Percentiles rank a stretch among this genome's conserved stretches.
Conservation (phyloP, 2,329 filamentous ascomycete species). For the Pseudocercospora musae region DNA sequence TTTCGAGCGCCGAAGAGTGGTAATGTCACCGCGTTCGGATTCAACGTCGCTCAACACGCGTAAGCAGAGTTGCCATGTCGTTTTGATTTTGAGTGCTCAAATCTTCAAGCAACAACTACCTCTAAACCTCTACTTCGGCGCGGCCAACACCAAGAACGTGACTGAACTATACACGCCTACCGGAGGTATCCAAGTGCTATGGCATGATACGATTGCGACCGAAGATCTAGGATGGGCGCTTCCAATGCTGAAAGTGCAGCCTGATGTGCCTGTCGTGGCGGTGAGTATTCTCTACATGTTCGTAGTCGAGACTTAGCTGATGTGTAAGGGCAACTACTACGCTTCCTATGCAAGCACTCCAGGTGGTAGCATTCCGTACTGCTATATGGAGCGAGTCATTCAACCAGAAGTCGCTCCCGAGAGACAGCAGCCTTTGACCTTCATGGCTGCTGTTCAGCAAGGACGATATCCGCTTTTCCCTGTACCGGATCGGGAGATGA, state of each 20-base stretch:
- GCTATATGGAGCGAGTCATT: background rate
- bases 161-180: background rate
- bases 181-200: background rate
- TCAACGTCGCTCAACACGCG: background rate
- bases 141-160: background rate
- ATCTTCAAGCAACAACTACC: background rate
- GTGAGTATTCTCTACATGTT: too few relatives aligned
- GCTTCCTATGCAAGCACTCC: background rate
- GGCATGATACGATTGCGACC: background rate
- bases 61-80: background rate
- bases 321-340: background rate
- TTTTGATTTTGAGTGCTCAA: background rate
- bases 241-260: background rate
- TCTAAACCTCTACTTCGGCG: background rate
- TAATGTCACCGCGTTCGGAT: background rate
- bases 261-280: background rate
- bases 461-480: background rate
- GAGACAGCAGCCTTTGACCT: background rate
- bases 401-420: background rate
- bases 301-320: too few relatives aligned
- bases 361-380: background rate
- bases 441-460: background rate
- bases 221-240: background rate
- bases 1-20: background rate
- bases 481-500: background rate